Evolutionary conservation across 306 rosid species (phyloP), one percentile per base, ranked within the genome.

Genomic region (Gleditsia sinensis): DNA sequence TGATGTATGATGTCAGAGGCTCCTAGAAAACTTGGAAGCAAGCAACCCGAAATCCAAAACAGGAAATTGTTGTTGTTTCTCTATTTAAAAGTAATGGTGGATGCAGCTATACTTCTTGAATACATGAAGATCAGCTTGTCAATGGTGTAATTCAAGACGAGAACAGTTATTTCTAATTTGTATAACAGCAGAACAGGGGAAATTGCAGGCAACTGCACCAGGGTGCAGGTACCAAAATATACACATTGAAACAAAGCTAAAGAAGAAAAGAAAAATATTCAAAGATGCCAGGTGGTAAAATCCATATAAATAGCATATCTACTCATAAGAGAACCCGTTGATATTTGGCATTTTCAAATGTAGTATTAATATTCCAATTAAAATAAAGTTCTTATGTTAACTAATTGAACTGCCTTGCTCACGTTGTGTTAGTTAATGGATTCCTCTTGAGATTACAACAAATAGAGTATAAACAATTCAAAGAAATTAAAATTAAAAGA

Each of bases 21-120:
- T 33, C 83, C 91, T 61, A 82, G 80, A 55, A 84, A 86, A 67
- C 80, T 92, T 34, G 88, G 91, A 73, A 89, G 78, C 70, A 86
- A 77, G 88, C 86, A 92, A 76, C 83, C 82, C 79, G 86, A 60
- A 84, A 87, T 89, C 91, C 90, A 84, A 85, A 83, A 80, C 60
- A 82, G 83, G 83, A 86, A 85, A 75, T 55, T 64, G 86, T 58
- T 86, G 24, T 76, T 83, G 97, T 88, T 89, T 88, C 96, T 96
- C 87, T 86, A 82, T 75, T 57, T 59, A 81, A 91, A 89, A 93
- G 97, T 86, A 92, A 92, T 89, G 69, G 72, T 79, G 71, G 89
- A 82, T 86, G 57, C 85, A 83, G 67, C 89, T 77, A 74, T 28
- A 60, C 77, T 64, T 79, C 62, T 86, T 77, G 90, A 89, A 86